Conservation (phyloP, 2,329 filamentous ascomycete species). For the Didymella exigua region DNA sequence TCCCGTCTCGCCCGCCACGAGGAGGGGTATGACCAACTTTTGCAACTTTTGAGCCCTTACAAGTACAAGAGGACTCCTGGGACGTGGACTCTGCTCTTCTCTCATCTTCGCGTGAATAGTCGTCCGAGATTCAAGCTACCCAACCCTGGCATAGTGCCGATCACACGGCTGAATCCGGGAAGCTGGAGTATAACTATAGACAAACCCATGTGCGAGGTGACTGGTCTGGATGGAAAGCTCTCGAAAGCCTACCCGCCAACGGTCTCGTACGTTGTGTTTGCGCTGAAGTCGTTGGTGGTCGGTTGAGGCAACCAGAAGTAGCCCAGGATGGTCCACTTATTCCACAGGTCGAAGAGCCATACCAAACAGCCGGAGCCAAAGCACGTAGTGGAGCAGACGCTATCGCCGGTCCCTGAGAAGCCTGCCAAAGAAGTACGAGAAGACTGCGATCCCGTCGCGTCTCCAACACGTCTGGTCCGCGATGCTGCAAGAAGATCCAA, state of each 20-base stretch:
- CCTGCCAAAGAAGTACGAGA: not conserved
- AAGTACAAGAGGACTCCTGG: not conserved
- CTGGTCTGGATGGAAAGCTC: not conserved
- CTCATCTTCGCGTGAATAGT: not conserved
- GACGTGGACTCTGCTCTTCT: not conserved
- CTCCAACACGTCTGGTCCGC: slow-evolving; percentile 8
- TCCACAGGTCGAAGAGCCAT: slow-evolving; percentile 10
- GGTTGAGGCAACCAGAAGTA: not conserved
- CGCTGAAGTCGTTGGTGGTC: not conserved
- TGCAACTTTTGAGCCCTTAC: not conserved
- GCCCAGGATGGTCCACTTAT: slow-evolving; percentile 14
- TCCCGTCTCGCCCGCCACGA: slow-evolving; percentile 18
- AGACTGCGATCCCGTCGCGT: not conserved
- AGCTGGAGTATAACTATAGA: not conserved
- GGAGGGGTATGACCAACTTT: slow-evolving; percentile 17
- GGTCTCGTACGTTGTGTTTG: not conserved
- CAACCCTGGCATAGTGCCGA: slow-evolving; percentile 7
- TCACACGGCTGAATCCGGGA: slow-evolving; percentile 2
- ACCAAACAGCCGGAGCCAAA: slow-evolving; percentile 12
- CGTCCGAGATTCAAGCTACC: not conserved
- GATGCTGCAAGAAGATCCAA: slow-evolving; percentile 7
- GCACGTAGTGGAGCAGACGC: not conserved
- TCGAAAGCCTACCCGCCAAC: not conserved
- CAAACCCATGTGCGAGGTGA: not conserved
- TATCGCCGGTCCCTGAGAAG: slow-evolving; percentile 10